phyloP scores from a whole-genome alignment of 2,329 filamentous ascomycete genomes.

The Cercospora sp. region DNA sequence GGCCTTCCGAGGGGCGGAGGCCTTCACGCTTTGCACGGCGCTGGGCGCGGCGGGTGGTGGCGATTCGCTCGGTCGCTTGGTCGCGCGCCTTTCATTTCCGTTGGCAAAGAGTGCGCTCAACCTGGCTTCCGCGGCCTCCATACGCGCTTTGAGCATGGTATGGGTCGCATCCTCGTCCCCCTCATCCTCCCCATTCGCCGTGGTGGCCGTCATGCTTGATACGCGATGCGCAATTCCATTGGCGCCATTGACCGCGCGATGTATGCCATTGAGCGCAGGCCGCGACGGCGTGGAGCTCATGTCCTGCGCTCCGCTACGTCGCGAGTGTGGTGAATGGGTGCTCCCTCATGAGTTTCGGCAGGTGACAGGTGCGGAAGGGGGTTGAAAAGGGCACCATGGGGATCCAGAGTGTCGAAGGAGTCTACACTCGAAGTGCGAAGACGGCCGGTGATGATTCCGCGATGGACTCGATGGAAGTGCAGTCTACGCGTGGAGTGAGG shows the following conservation, averaged over 20 bases:
- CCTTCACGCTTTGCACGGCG: conserved; percentile 45
- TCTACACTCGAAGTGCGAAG: neutral
- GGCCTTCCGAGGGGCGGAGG: conserved; percentile 61
- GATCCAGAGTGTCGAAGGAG: conserved; percentile 5
- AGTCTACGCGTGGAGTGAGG: conserved; percentile 3
- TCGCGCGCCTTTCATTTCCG: conserved; percentile 34
- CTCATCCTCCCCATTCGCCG: conserved; percentile 25
- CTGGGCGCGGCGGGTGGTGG: conserved; percentile 16
- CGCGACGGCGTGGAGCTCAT: conserved; percentile 44
- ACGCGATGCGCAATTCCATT: conserved; percentile 39
- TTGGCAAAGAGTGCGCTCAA: conserved; percentile 71
- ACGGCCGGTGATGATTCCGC: conserved; percentile 2
- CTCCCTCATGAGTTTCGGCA: conserved; percentile 4
- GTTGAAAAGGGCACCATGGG: conserved; percentile 23
- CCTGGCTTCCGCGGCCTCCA: conserved; percentile 72
- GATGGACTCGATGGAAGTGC: conserved; percentile 15
- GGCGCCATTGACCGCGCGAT: conserved; percentile 35
- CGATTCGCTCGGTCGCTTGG: conserved; percentile 14
- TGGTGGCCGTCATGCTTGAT: conserved; percentile 44
- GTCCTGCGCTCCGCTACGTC: conserved; percentile 23
- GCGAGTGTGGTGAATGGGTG: conserved; percentile 19
- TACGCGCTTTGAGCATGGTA: conserved; percentile 71
- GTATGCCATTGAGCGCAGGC: conserved; percentile 37
- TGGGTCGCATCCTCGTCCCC: conserved; percentile 50
- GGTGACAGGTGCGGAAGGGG: neutral